phyloP scores from a whole-genome alignment of 192 early-diverging fungal species.

The Backusella psychrophila region DNA sequence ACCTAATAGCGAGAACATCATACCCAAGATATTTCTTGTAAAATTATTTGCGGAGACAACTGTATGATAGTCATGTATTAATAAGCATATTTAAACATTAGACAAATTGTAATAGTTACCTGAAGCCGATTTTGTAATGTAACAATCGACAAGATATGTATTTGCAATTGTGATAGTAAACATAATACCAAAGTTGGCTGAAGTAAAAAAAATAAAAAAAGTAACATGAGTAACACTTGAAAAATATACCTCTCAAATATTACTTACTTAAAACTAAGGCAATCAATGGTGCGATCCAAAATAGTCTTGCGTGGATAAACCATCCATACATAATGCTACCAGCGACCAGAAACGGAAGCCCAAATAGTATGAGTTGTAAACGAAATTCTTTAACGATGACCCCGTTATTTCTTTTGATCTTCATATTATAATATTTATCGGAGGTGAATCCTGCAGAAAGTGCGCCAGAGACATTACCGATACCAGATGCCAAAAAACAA shows the following conservation, averaged over 20 bases:
- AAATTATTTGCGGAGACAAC: slow-evolving; percentile 21
- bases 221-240: background rate
- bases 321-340: slow-evolving; percentile 22
- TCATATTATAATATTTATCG: slow-evolving; percentile 3
- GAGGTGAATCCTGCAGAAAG: slow-evolving; percentile 33
- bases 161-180: slow-evolving; percentile 15
- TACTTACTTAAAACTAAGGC: slow-evolving; percentile 11
- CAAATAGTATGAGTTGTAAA: slow-evolving; percentile 15
- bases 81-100: background rate
- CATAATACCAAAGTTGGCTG: slow-evolving; percentile 24
- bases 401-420: background rate
- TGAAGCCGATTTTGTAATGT: slow-evolving; percentile 13
- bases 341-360: slow-evolving; percentile 10
- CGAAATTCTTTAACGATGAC: background rate
- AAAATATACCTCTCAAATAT: background rate
- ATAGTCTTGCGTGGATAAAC: background rate
- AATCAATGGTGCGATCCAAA: slow-evolving; percentile 7
- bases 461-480: slow-evolving; percentile 43
- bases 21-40: slow-evolving; percentile 18
- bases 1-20: slow-evolving; percentile 21
- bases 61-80: background rate
- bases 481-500: slow-evolving; percentile 46
- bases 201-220: background rate
- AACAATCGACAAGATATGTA: slow-evolving; percentile 19
- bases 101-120: background rate